Conservation (phyloP, 164 flowering plant genomes). For the Tetracentron sinense region DNA sequence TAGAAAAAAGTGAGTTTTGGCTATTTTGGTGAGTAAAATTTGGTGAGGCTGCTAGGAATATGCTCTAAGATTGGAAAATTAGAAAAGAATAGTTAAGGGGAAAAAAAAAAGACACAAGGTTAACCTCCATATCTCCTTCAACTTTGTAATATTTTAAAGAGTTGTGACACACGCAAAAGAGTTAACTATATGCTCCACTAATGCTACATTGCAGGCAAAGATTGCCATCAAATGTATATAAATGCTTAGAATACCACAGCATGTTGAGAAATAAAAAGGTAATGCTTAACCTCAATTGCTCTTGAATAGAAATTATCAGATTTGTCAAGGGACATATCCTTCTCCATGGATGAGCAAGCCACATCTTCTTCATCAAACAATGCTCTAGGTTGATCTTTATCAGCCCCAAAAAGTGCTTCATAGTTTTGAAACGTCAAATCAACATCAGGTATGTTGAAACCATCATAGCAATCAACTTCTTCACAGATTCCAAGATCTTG, state of each 20-base stretch:
- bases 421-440: conserved; percentile 61
- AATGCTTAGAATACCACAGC: background rate
- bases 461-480: conserved; percentile 44
- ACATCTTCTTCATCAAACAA: conserved; percentile 27
- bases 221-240: background rate
- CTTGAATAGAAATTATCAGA: conserved; percentile 24
- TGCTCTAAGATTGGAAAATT: too few species aligned
- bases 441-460: conserved; percentile 64
- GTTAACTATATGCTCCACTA: conserved; percentile 1
- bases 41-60: too few species aligned
- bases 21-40: too few species aligned
- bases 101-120: too few species aligned
- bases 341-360: conserved; percentile 28
- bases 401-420: conserved; percentile 62
- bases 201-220: background rate
- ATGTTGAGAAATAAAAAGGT: conserved; percentile 5
- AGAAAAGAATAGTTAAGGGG: too few species aligned
- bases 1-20: too few species aligned
- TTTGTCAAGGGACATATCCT: conserved; percentile 25
- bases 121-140: too few species aligned
- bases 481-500: conserved; percentile 57
- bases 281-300: conserved; percentile 30
- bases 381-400: conserved; percentile 37
- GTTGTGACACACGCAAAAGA: too few species aligned
- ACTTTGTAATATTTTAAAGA: too few species aligned